Evolutionary conservation across 176 grass and related monocot species (phyloP), one percentile per base, ranked within the genome.

Genomic region (Saccharum spontaneum): DNA sequence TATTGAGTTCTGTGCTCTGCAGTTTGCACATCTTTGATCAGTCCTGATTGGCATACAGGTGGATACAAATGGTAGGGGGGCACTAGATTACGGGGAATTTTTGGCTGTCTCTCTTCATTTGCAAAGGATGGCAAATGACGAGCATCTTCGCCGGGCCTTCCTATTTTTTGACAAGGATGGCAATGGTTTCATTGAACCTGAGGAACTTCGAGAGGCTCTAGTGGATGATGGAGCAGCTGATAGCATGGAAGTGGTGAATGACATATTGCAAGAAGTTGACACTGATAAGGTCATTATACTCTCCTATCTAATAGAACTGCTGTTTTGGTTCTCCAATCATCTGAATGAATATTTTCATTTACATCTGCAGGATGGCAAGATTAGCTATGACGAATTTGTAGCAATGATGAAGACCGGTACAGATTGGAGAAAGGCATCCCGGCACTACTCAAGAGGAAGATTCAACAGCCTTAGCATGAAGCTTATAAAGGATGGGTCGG

Each of bases 371-470:
- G 97, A 99, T 88, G 97, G 97, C 43, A 91, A 91, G 69, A 99
- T 99, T 55, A 99, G 97, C 75, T 99, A 96, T n/a, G 94, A 99
- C 10, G 97, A 99, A 86, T 99, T 99, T 71, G 92, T 97, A 61
- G 97, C 97, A 0, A 99, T 99, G 97, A 99, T 99, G 97, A 99
- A 99, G 79, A 99, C 97, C 1, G 97, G 97, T 52, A 99, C 97
- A 20, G 97, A 99, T 85, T 99, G 97, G 97, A 91, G 97, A 88
- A 99, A 99, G 88, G 97, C 97, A 24, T 99, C 97, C 34, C 83
- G 97, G 6, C 97, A 99, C 74, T 99, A 99, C n/a, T 99, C 97
- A 3, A 94, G 97, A 89, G 97, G 97, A 59, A 97, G 97, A 85
- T 99, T 99, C 59, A 99, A 99, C 76, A 99, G 94, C 89, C 94